Conservation (phyloP, 345 rosid species). For the Salix caprea region DNA sequence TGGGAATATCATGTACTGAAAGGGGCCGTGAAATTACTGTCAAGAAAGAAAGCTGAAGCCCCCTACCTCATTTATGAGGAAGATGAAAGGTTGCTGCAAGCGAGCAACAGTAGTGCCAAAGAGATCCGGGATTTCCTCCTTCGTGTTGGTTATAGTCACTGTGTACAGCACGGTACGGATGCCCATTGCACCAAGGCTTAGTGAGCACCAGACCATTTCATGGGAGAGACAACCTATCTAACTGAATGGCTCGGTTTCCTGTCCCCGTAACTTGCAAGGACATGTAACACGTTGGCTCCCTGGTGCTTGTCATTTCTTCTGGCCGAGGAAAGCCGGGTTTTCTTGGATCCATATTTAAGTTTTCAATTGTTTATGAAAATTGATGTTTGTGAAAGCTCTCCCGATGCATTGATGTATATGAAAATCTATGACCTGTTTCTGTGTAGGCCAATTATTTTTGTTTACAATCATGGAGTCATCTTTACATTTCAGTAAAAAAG, state of each 20-base stretch:
- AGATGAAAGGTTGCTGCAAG: slow-evolving; percentile 78
- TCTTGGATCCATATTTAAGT: background rate
- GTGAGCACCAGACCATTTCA: background rate
- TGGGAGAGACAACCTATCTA: background rate
- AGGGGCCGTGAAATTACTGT: slow-evolving; percentile 73
- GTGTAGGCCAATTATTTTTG: background rate
- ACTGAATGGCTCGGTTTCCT: background rate
- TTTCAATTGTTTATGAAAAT: background rate
- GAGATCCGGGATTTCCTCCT: slow-evolving; percentile 68
- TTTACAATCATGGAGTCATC: background rate
- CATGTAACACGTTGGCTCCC: background rate
- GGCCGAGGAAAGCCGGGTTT: background rate
- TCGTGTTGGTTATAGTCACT: slow-evolving; percentile 59
- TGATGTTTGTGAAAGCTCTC: background rate
- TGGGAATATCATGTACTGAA: slow-evolving; percentile 93
- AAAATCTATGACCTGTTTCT: background rate
- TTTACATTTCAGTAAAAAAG: background rate
- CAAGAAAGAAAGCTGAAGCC: slow-evolving; percentile 65
- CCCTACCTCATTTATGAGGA: slow-evolving; percentile 92
- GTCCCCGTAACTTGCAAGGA: background rate
- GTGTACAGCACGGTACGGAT: slow-evolving; percentile 78
- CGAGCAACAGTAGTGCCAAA: slow-evolving; percentile 82
- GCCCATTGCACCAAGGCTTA: slow-evolving; percentile 54
- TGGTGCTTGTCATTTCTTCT: background rate
- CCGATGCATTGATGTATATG: background rate